Percentiles rank a stretch among this genome's conserved stretches.
Evolutionary conservation across 768 basidiomycete species (phyloP).

Genomic region (Leccinum arenicola): DNA sequence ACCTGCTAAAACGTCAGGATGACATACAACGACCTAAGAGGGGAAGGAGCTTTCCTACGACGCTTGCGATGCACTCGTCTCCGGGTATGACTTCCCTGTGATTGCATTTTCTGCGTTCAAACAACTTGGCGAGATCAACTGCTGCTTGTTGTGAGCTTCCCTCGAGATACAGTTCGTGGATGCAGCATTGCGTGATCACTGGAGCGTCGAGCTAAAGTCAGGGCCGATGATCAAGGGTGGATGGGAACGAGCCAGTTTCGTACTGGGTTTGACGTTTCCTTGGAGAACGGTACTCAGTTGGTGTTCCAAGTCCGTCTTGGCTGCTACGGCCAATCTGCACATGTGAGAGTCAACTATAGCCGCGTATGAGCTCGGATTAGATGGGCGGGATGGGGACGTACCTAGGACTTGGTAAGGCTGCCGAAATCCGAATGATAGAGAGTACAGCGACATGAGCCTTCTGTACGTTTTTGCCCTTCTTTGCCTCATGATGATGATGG

Average conservation of each 20-base stretch:
- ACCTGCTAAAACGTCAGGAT: slow-evolving; percentile 41
- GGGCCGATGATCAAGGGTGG: slow-evolving; percentile 9
- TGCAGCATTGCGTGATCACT: slow-evolving; percentile 99
- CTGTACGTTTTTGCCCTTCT: slow-evolving; percentile 94
- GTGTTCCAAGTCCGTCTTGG: slow-evolving; percentile 74
- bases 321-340: slow-evolving; percentile 63
- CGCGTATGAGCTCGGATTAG: slow-evolving; percentile 7
- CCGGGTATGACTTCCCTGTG: slow-evolving; percentile 85
- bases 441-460: slow-evolving; percentile 91
- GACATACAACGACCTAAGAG: background rate
- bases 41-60: slow-evolving; percentile 58
- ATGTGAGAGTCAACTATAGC: slow-evolving; percentile 80
- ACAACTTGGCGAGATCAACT: slow-evolving; percentile 88
- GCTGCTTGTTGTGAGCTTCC: slow-evolving; percentile 71
- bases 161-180: slow-evolving; percentile 87
- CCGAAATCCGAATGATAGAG: slow-evolving; percentile 83
- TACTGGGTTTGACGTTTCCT: slow-evolving; percentile 89
- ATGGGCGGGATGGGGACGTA: slow-evolving; percentile 33
- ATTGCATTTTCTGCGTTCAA: slow-evolving; percentile 93
- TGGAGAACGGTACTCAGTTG: slow-evolving; percentile 78
- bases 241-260: slow-evolving; percentile 31
- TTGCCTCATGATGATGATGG: slow-evolving; percentile 70
- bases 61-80: slow-evolving; percentile 76
- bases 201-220: slow-evolving; percentile 42
- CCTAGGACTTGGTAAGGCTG: slow-evolving; percentile 93